Conservation (phyloP, 176 grass and related monocot genomes). For the Luzula sylvatica region DNA sequence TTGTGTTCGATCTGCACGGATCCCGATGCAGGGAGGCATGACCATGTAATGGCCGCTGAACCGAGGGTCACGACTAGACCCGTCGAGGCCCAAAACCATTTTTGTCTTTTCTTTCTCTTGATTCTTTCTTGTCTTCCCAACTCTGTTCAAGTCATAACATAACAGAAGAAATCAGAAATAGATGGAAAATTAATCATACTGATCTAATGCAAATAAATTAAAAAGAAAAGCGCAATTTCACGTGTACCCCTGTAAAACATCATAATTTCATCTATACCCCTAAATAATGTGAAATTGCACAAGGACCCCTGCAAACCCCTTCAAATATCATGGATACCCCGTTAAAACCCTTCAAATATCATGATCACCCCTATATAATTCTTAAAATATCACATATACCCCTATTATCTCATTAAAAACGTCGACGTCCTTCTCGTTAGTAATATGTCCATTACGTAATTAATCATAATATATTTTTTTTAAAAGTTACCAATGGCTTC, state of each 20-base stretch:
- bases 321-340: too few relatives aligned
- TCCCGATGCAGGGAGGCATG: conserved; percentile 43
- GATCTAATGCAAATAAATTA: background rate
- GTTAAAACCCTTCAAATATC: too few relatives aligned
- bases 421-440: too few relatives aligned
- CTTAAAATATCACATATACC: too few relatives aligned
- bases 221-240: too few relatives aligned
- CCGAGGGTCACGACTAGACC: conserved; percentile 65
- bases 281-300: background rate
- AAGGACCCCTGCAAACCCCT: too few relatives aligned
- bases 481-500: conserved; percentile 69
- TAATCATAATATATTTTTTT: too few relatives aligned
- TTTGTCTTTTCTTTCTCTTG: conserved; percentile 63
- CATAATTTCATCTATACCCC: too few relatives aligned
- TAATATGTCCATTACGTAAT: too few relatives aligned
- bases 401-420: too few relatives aligned
- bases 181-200: background rate
- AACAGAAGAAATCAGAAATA: background rate
- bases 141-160: conserved; percentile 32
- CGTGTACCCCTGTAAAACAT: too few relatives aligned
- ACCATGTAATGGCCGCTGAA: conserved; percentile 65
- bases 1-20: conserved; percentile 19
- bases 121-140: conserved; percentile 63
- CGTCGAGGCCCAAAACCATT: conserved; percentile 91
- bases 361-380: too few relatives aligned